Conservation (phyloP, 2,329 filamentous ascomycete genomes). For the Trichoderma sp. region DNA sequence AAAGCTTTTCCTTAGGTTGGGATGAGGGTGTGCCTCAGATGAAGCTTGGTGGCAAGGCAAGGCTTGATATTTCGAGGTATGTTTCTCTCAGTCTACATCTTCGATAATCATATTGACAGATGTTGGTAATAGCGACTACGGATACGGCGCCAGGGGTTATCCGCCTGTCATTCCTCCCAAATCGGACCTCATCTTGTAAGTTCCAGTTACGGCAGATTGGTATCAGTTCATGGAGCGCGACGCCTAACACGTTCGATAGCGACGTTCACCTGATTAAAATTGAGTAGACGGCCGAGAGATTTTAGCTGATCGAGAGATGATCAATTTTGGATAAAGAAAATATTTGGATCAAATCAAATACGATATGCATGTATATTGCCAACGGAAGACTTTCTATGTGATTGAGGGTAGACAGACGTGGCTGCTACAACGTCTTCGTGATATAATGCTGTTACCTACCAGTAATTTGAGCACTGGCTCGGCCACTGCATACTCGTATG, state of each 20-base stretch:
- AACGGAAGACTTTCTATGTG: no score
- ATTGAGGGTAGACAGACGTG: no score
- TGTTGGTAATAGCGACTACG: no score
- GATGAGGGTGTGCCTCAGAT: slow-evolving; percentile 43
- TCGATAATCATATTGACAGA: neutral
- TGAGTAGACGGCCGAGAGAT: neutral
- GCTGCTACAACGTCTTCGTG: no score
- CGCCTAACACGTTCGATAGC: neutral
- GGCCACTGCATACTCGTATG: no score
- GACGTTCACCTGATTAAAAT: slow-evolving; percentile 7
- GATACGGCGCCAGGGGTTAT: no score
- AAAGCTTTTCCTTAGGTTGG: no score
- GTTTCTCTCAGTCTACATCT: neutral
- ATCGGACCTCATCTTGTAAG: slow-evolving; percentile 24
- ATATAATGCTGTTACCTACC: no score
- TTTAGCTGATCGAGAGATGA: neutral
- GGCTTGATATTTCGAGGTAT: slow-evolving; percentile 70
- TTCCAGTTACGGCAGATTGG: neutral
- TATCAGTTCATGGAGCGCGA: neutral
- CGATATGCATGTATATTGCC: no score
- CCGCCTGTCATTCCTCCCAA: neutral
- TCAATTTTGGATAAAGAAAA: neutral
- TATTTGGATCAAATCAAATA: neutral
- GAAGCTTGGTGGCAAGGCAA: slow-evolving; percentile 89
- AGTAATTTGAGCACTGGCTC: no score